phyloP scores from a whole-genome alignment of 2,329 filamentous ascomycete species.

The Fusarium albidum region DNA sequence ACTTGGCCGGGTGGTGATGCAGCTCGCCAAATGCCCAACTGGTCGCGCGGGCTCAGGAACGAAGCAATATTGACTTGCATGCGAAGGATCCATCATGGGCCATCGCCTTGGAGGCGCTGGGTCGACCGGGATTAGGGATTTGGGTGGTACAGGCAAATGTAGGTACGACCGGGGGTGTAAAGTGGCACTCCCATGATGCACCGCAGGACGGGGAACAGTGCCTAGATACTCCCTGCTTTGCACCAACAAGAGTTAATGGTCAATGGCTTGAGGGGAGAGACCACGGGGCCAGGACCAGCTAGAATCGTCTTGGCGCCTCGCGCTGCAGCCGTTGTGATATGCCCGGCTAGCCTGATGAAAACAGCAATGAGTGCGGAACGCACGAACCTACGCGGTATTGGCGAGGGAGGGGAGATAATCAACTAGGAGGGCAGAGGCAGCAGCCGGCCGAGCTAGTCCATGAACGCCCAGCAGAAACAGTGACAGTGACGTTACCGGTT shows the following conservation, averaged over 20 bases:
- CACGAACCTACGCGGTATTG: neutral
- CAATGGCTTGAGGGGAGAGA: neutral
- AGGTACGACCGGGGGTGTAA: slow-evolving; percentile 14
- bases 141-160: slow-evolving; percentile 6
- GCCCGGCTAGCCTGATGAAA: neutral
- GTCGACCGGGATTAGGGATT: slow-evolving; percentile 16
- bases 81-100: slow-evolving; percentile 16
- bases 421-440: neutral
- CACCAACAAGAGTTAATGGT: slow-evolving; percentile 9
- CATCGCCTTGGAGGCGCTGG: slow-evolving; percentile 17
- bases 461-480: neutral
- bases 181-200: neutral
- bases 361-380: neutral
- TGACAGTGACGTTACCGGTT: slow-evolving; percentile 14
- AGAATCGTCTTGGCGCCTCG: slow-evolving; percentile 16
- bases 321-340: slow-evolving; percentile 11
- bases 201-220: too few relatives aligned
- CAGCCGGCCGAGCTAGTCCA: too few relatives aligned
- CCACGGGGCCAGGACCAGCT: slow-evolving; percentile 3
- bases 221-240: neutral
- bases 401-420: neutral
- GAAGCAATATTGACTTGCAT: slow-evolving; percentile 30
- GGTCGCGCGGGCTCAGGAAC: slow-evolving; percentile 22
- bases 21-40: neutral
- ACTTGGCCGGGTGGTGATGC: slow-evolving; percentile 22